Base-by-base conservation (phyloP, 345 rosid genomes). In the Eutrema japonicum region DNA sequence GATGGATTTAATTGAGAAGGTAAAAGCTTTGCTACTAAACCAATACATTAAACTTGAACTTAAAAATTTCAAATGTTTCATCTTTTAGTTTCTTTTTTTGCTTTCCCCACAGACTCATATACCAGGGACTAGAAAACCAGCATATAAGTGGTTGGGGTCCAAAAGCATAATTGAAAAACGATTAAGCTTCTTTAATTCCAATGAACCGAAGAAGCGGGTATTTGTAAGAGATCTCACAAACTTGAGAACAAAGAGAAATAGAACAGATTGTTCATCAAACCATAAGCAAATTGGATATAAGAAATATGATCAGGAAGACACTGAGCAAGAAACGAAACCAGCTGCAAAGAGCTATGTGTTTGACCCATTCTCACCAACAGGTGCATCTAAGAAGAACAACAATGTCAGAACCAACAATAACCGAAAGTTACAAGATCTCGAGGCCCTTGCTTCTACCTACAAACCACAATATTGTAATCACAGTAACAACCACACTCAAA, bases 101-200 rank as follows among this genome's bases (percentile, higher is more conserved):
- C 22, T 57, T 18, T 64, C 70, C 12, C n/a, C 46, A 32, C 81
- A 92, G 98, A 86, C 85, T 41, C 95, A 81, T 64, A 88, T 84
- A 64, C 90, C 91, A 8, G 93, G 81, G 66, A 90, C 82, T 49
- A 87, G 84, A 81, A 90, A 80, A 69, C 88, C 94, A 33, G 96
- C 96, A 22, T 92, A 85, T 55, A 90, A 79, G 77, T 92, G 98
- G 96, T 54, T 87, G 70, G 98, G 91, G 66, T 80, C 88, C 80
- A 77, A 72, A 71, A 80, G 82, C 73, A 75, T 78, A 57, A 50
- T 71, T 12, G 73, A 78, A 29, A 73, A 60, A 46, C 76, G 52
- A 35, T 54, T 60, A 54, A 62, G 1, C 51, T 62, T 69, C n/a
- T 53, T 45, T 6, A 72, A 68, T 32, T 62, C 68, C 47, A 42